Percentiles rank a stretch among this genome's conserved stretches.
These are phyloP conservation scores for Plantago coronopus DNA, from an alignment of 305 asterid genomes.

Conservation along the genomic window DNA sequence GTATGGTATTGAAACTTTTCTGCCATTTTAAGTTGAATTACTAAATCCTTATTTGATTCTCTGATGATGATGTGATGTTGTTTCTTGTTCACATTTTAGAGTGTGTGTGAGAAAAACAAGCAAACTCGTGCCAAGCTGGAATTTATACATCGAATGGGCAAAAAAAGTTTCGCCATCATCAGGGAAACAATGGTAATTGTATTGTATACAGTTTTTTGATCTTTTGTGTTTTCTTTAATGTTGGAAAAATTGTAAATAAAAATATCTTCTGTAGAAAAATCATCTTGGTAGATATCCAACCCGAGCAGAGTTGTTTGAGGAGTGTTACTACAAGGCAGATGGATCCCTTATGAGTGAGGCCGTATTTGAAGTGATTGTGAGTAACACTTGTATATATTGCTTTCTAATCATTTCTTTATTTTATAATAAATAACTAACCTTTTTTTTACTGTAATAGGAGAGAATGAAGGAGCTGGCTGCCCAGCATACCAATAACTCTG, in stretches of 20 bases:
- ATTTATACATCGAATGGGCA: slow-evolving; percentile 7
- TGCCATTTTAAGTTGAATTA: not conserved
- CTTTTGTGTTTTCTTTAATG: too few species aligned
- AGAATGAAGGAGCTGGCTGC: too few species aligned
- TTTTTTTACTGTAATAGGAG: too few species aligned
- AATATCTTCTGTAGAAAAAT: not conserved
- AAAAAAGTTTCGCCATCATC: not conserved
- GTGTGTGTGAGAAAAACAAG: too few species aligned
- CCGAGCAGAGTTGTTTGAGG: slow-evolving; percentile 4
- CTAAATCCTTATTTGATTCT: too few species aligned
- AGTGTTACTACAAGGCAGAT: not conserved
- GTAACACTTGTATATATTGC: too few species aligned
- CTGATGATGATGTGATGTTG: too few species aligned
- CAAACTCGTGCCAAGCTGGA: not conserved
- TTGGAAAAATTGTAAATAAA: too few species aligned
- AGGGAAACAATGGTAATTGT: not conserved
- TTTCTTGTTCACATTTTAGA: too few species aligned
- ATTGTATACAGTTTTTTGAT: not conserved
- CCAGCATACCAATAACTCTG: too few species aligned
- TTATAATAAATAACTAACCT: too few species aligned
- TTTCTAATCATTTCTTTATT: too few species aligned
- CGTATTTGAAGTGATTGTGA: slow-evolving; percentile 1
- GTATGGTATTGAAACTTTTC: not conserved
- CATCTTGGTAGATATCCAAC: slow-evolving; percentile 8
- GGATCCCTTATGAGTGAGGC: not conserved